Evolutionary conservation across 2,329 filamentous ascomycete genomes (phyloP).

Genomic region (Chaetomium sp.): DNA sequence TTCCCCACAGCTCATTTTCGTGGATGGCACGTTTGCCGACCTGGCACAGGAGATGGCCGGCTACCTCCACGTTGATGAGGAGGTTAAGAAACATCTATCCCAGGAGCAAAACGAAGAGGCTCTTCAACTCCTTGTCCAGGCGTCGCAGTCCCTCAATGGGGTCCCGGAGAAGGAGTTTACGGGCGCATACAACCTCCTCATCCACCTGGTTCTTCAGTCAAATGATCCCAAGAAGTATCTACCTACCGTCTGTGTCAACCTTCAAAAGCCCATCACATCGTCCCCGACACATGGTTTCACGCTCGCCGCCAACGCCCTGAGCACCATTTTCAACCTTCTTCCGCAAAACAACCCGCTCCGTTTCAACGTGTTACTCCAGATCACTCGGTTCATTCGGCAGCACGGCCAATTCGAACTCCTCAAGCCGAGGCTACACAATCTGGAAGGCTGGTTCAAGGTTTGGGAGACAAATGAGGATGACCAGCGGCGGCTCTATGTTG

Average conservation of each 20-base stretch:
- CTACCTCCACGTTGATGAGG: conserved; percentile 79
- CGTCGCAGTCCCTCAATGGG: conserved; percentile 68
- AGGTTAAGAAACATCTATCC: conserved; percentile 66
- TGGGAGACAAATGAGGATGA: conserved; percentile 83
- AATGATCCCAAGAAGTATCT: conserved; percentile 81
- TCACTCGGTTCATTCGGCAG: conserved; percentile 73
- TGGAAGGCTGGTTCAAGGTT: conserved; percentile 72
- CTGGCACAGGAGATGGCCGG: conserved; percentile 90
- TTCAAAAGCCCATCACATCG: conserved; percentile 77
- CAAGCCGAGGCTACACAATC: conserved; percentile 72
- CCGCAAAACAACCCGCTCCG: conserved; percentile 68
- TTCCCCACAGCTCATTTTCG: conserved; percentile 58
- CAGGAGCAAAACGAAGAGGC: conserved; percentile 77
- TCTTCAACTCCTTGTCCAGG: conserved; percentile 80
- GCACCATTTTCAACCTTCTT: conserved; percentile 95
- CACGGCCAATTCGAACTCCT: conserved; percentile 76
- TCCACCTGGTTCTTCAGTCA: conserved; percentile 85
- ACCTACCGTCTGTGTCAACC: conserved; percentile 80
- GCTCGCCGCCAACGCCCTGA: conserved; percentile 82
- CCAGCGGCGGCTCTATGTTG: conserved; percentile 75
- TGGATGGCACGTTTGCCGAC: conserved; percentile 92
- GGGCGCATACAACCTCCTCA: conserved; percentile 91
- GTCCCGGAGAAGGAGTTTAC: conserved; percentile 96
- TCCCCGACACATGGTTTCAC: conserved; percentile 80
- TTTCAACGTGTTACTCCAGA: conserved; percentile 84